Evolutionary conservation across 495 filamentous ascomycete genomes (phyloP), one percentile per base, ranked within the genome.

Genomic region (Astrothelium macrocarpum): DNA sequence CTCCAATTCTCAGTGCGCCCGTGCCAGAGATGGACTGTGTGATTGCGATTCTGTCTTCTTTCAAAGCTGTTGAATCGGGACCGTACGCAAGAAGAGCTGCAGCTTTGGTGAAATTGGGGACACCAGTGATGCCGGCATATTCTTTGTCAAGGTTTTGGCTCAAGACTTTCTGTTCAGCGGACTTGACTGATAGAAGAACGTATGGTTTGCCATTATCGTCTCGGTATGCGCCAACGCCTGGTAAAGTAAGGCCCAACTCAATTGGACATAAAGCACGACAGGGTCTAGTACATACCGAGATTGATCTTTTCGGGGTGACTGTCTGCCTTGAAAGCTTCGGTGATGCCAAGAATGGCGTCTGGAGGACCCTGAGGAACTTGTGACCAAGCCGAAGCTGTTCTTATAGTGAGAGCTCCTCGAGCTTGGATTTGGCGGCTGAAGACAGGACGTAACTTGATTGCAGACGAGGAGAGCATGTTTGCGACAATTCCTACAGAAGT

Each of bases 21-120:
- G 94, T 98, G 61, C 94, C 94, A 61, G 94, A 98, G 80, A 98
- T 96, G 76, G 92, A 89, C 80, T 98, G 94, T 32, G 94, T 96
- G 78, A 95, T 91, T 75, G 87, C 91, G 49, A 98, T 79, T 61
- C 91, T 85, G 73, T 89, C 85, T 62, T 87, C 82, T 71, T 82
- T 86, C 70, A 97, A 80, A 63, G 85, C 85, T 20, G 85, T 72
- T 56, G 88, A 93, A 75, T 86, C 84, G 67, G 84, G 72, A 61
- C 93, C 92, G 74, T 97, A 98, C 70, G 94, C 94, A 25, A 98
- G 86, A 69, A 87, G 76, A 42, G 90, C 90, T 31, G 94, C 94
- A 28, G 92, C 90, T 75, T 87, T 91, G 75, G 90, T 92, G 83
- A 98, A 97, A 65, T 89, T 79, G 62, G 91, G 91, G 39, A 97